Evolutionary conservation across 306 rosid species (phyloP).

Genomic region (Erythrophleum fordii): DNA sequence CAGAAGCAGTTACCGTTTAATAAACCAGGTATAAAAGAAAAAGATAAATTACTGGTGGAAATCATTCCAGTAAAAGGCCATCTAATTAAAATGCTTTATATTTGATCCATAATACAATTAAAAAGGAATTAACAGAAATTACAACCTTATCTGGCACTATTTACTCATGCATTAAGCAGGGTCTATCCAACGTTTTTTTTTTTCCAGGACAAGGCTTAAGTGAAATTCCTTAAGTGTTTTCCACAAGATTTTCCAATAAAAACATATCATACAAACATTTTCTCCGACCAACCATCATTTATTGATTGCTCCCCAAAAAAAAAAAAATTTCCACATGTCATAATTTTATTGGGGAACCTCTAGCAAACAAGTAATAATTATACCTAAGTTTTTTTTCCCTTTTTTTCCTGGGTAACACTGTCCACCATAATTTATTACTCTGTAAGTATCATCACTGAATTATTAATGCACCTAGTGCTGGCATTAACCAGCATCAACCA

Average conservation of each 20-base stretch:
- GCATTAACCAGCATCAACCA: conserved; percentile 17
- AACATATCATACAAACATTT: not conserved
- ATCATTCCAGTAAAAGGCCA: conserved; percentile 9
- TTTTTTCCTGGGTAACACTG: not conserved
- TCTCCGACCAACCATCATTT: not conserved
- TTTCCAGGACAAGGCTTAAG: no score
- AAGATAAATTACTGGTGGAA: not conserved
- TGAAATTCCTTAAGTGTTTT: no score
- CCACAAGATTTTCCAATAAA: not conserved
- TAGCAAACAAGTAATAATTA: not conserved
- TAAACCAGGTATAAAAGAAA: conserved; percentile 13
- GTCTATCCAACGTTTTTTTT: not conserved
- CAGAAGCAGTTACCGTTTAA: not conserved
- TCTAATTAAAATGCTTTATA: not conserved
- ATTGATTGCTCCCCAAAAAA: not conserved
- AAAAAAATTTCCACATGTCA: not conserved
- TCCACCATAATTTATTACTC: not conserved
- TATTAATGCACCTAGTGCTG: conserved; percentile 20
- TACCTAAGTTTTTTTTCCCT: not conserved
- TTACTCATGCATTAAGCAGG: not conserved
- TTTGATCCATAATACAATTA: not conserved
- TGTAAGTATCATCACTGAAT: not conserved
- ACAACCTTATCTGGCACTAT: not conserved
- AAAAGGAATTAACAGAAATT: conserved; percentile 3
- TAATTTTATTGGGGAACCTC: not conserved